These are phyloP conservation scores for Phycomyces blakesleeanus DNA, from an alignment of 192 early-diverging fungal genomes.

Conservation along the genomic window DNA sequence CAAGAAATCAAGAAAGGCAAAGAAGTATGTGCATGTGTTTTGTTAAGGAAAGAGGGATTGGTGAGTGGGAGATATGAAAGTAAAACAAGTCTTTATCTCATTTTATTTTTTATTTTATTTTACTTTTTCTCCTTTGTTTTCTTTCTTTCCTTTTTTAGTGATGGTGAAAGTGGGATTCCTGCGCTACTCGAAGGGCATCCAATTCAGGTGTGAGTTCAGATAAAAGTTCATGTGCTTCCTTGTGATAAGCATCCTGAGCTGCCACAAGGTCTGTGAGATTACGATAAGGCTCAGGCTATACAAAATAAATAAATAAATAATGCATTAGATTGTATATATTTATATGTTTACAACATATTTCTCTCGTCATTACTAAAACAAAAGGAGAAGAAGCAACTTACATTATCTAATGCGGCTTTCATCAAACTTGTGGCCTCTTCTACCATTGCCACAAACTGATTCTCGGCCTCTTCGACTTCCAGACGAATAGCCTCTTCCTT, in stretches of 20 bases:
- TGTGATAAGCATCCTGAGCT: constrained; percentile 81
- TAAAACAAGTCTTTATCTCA: too few species aligned
- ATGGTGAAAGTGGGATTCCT: constrained; percentile 57
- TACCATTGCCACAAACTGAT: constrained; percentile 89
- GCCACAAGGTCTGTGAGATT: constrained; percentile 80
- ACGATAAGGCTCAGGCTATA: constrained; percentile 71
- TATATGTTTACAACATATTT: too few species aligned
- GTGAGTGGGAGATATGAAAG: too few species aligned
- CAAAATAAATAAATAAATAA: constrained; percentile 17
- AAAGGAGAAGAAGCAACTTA: too few species aligned
- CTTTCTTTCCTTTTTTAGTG: too few species aligned
- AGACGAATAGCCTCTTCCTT: constrained; percentile 64
- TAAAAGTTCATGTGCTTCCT: constrained; percentile 67
- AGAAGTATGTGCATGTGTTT: too few species aligned
- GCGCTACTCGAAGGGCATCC: constrained; percentile 88
- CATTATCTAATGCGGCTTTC: constrained; percentile 82
- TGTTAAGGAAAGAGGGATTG: too few species aligned
- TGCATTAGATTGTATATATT: not conserved
- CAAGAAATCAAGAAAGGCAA: too few species aligned
- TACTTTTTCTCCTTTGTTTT: too few species aligned
- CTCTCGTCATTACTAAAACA: too few species aligned
- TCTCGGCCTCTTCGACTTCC: constrained; percentile 86
- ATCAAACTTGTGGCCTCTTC: constrained; percentile 93
- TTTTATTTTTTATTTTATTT: too few species aligned
- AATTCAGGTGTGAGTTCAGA: constrained; percentile 81